Conservation (phyloP, 176 grass and related monocot genomes). For the Avena atlantica region DNA sequence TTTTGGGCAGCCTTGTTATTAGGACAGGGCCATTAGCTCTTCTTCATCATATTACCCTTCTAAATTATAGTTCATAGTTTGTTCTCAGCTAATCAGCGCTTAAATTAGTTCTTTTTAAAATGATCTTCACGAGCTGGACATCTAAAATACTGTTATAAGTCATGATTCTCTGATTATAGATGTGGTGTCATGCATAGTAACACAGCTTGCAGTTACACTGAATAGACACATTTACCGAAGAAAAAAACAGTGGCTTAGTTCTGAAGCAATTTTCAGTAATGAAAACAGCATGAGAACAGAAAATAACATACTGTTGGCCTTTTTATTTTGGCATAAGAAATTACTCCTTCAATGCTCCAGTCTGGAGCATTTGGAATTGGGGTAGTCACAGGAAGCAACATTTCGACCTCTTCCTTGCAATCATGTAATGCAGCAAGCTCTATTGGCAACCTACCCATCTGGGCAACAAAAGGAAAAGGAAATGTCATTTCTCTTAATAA, state of each 20-base stretch:
- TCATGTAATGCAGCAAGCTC: conserved; percentile 30
- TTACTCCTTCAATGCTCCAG: conserved; percentile 53
- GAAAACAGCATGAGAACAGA: background rate
- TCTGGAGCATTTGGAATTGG: conserved; percentile 42
- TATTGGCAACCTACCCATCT: conserved; percentile 37
- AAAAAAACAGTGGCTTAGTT: background rate
- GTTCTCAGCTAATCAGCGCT: background rate
- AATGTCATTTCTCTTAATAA: background rate
- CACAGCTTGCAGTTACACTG: background rate
- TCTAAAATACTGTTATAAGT: background rate
- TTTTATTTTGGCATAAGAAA: conserved; percentile 42
- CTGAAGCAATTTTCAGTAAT: background rate
- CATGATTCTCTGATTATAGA: background rate
- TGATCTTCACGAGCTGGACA: background rate
- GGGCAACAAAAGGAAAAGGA: background rate
- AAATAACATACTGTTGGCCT: conserved; percentile 39
- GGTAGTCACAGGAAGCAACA: conserved; percentile 54
- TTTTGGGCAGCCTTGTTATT: background rate
- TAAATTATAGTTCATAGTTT: background rate
- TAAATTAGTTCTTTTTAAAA: background rate
- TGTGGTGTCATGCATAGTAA: background rate
- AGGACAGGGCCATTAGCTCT: background rate
- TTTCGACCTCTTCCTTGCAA: conserved; percentile 49
- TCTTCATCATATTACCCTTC: background rate
- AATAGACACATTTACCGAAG: background rate